A percentile compares a stretch with the other conserved stretches of the same genome.
Conservation (phyloP, 1,284 basidiomycete genomes). For the Pulveroboletus sp. region DNA sequence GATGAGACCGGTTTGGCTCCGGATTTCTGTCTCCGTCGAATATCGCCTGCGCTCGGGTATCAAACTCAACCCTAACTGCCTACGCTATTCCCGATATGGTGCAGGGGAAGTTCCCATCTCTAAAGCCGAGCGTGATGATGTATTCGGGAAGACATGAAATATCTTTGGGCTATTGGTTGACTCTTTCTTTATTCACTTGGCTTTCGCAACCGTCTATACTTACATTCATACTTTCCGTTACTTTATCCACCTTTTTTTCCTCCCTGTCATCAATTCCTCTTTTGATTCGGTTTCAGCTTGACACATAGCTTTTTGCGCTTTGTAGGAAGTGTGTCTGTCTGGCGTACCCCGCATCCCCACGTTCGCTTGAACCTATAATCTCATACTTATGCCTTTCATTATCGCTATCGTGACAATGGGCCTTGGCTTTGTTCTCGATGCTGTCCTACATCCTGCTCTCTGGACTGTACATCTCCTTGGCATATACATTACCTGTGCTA, state of each 20-base stretch:
- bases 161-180: slow-evolving; percentile 66
- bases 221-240: slow-evolving; percentile 36
- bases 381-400: slow-evolving; percentile 35
- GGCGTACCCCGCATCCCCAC: slow-evolving; percentile 29
- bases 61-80: background rate
- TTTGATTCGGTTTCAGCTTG: slow-evolving; percentile 18
- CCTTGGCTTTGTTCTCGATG: slow-evolving; percentile 26
- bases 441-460: slow-evolving; percentile 20
- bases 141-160: slow-evolving; percentile 25
- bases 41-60: slow-evolving; percentile 11
- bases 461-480: slow-evolving; percentile 26
- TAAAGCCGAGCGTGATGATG: slow-evolving; percentile 6
- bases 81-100: slow-evolving; percentile 7
- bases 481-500: slow-evolving; percentile 29
- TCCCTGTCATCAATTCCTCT: slow-evolving; percentile 14
- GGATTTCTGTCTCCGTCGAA: slow-evolving; percentile 31
- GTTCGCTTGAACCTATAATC: slow-evolving; percentile 27
- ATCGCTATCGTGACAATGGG: slow-evolving; percentile 29
- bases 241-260: slow-evolving; percentile 37
- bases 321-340: slow-evolving; percentile 28
- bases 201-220: slow-evolving; percentile 36
- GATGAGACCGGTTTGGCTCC: slow-evolving; percentile 45
- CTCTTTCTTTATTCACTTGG: slow-evolving; percentile 49
- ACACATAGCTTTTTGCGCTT: slow-evolving; percentile 24
- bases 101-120: slow-evolving; percentile 1